Evolutionary conservation across 352 stramenopile species (phyloP).

Genomic region (Blastocystis sp.): DNA sequence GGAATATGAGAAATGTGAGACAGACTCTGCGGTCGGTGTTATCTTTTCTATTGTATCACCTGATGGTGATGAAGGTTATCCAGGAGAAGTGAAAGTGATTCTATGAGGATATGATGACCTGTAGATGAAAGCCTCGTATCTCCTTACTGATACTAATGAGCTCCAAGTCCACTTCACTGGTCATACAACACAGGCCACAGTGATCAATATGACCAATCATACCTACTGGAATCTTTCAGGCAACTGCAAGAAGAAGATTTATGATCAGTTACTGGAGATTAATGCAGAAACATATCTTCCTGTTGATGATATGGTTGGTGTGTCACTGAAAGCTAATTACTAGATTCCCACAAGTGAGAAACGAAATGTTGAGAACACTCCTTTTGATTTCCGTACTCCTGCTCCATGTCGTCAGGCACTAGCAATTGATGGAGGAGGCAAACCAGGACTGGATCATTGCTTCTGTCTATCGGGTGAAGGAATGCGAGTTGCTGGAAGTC

Average conservation of each 20-base stretch:
- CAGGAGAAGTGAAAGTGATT: slow-evolving; percentile 56
- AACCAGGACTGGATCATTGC: slow-evolving; percentile 63
- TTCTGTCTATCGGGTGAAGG: slow-evolving; percentile 61
- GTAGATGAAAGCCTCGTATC: slow-evolving; percentile 57
- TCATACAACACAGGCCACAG: slow-evolving; percentile 51
- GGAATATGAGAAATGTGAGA: slow-evolving; percentile 43
- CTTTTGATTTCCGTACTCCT: slow-evolving; percentile 63
- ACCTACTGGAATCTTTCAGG: slow-evolving; percentile 66
- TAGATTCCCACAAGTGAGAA: slow-evolving; percentile 64
- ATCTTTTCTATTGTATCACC: slow-evolving; percentile 20
- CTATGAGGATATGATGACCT: not conserved
- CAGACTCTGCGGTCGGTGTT: not conserved
- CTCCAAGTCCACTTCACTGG: slow-evolving; percentile 58
- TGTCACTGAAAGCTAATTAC: not conserved
- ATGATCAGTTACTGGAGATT: slow-evolving; percentile 62
- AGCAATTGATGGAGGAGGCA: slow-evolving; percentile 62
- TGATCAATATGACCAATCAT: slow-evolving; percentile 66
- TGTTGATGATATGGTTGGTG: not conserved
- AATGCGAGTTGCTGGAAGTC: slow-evolving; percentile 1
- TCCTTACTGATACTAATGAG: slow-evolving; percentile 54
- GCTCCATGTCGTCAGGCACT: slow-evolving; percentile 1
- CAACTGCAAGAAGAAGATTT: slow-evolving; percentile 47
- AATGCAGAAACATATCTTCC: slow-evolving; percentile 62
- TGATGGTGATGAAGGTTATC: slow-evolving; percentile 61
- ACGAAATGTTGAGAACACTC: slow-evolving; percentile 38